phyloP scores from a whole-genome alignment of 192 early-diverging fungal species.

The Entophlyctis helioformis region DNA sequence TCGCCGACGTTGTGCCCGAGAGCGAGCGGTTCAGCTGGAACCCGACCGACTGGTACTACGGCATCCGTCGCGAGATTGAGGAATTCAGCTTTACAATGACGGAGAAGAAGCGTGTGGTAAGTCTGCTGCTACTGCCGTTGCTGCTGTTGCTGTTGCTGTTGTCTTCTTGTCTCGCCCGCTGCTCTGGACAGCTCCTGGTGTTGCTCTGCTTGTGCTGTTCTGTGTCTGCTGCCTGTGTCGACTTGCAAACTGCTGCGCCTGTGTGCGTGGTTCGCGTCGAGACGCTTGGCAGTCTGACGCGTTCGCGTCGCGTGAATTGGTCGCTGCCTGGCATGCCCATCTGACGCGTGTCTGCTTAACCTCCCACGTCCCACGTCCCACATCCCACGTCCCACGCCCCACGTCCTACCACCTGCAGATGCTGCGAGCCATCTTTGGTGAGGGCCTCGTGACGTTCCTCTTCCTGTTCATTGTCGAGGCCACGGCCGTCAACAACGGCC shows the following conservation, averaged over 20 bases:
- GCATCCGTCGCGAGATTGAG: conserved; percentile 28
- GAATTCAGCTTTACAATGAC: conserved; percentile 35
- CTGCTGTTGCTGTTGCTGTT: neutral
- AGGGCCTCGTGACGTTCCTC: conserved; percentile 46
- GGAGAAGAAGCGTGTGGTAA: conserved; percentile 42
- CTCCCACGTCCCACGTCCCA: too few species aligned
- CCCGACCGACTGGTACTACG: conserved; percentile 34
- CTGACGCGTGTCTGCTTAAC: too few species aligned
- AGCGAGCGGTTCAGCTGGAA: conserved; percentile 38
- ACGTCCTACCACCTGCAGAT: too few species aligned
- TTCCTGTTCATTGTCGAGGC: conserved; percentile 48
- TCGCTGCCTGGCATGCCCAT: too few species aligned
- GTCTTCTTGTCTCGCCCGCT: neutral
- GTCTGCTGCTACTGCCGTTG: conserved; percentile 1
- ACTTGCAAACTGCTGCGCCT: too few species aligned
- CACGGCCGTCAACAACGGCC: conserved; percentile 39
- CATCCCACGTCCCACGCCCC: too few species aligned
- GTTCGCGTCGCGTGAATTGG: neutral
- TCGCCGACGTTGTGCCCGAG: conserved; percentile 18
- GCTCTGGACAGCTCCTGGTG: neutral
- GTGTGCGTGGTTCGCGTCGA: too few species aligned
- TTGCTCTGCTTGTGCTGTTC: neutral
- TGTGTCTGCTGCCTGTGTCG: neutral
- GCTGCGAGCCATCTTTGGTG: conserved; percentile 41
- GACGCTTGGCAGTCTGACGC: too few species aligned